These are phyloP conservation scores for Penicillium digitatum DNA, from an alignment of 2,329 filamentous ascomycete species.

Conservation along the genomic window DNA sequence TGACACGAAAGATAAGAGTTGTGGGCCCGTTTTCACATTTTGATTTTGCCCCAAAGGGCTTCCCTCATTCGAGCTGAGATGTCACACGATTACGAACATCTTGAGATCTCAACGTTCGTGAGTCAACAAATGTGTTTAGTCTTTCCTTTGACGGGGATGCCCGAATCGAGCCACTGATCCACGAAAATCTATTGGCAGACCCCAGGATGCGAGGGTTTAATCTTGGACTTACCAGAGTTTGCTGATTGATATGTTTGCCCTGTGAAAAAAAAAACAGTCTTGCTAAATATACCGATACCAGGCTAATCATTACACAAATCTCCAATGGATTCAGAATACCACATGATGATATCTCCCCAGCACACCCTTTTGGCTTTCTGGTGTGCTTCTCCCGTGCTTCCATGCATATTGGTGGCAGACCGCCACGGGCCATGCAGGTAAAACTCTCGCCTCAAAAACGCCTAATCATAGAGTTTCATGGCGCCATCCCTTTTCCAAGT, in stretches of 20 bases:
- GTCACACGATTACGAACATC: not conserved
- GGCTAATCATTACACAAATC: not conserved
- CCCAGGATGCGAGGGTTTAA: not conserved
- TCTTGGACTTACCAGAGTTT: not conserved
- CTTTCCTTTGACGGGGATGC: not conserved
- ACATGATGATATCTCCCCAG: not conserved
- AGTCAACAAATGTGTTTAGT: not conserved
- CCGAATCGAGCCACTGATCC: not conserved
- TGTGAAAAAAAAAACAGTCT: not conserved
- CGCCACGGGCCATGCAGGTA: slow-evolving; percentile 12
- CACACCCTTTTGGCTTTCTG: not conserved
- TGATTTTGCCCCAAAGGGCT: not conserved
- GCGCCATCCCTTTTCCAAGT: slow-evolving; percentile 1
- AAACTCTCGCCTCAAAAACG: not conserved
- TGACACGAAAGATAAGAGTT: slow-evolving; percentile 1
- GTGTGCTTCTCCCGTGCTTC: slow-evolving; percentile 29
- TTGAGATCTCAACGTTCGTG: not conserved
- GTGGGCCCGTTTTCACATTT: not conserved
- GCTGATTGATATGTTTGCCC: not conserved
- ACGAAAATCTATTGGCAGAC: slow-evolving; percentile 1
- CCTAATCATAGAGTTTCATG: not conserved
- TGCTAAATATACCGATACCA: not conserved
- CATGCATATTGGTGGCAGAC: slow-evolving; percentile 25
- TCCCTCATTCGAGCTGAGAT: not conserved
- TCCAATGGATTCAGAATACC: slow-evolving; percentile 1